Evolutionary conservation across 805 yeast genomes (phyloP).

Genomic region (Hanseniaspora guilliermondii): DNA sequence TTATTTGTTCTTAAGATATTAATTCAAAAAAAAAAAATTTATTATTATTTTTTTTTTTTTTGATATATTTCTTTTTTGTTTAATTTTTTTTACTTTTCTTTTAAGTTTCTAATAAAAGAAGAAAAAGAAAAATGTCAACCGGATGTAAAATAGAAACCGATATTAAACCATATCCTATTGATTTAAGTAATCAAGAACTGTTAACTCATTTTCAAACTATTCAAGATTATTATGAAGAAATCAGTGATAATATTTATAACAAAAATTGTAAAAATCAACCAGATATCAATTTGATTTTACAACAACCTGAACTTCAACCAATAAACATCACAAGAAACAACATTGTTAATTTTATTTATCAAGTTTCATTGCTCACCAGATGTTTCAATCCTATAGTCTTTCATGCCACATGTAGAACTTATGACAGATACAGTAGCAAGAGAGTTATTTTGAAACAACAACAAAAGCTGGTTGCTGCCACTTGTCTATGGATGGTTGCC

Average conservation of each 20-base stretch:
- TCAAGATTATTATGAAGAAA: constrained; percentile 43
- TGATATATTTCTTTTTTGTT: not conserved
- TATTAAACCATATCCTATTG: constrained; percentile 41
- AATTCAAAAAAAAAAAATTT: too few species aligned
- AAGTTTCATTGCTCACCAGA: constrained; percentile 51
- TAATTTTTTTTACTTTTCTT: too few species aligned
- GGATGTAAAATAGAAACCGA: constrained; percentile 22
- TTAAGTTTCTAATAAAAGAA: too few species aligned
- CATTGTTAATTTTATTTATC: constrained; percentile 68
- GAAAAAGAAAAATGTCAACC: not conserved
- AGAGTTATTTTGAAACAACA: constrained; percentile 76
- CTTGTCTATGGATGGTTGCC: constrained; percentile 86
- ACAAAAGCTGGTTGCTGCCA: constrained; percentile 79
- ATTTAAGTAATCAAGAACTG: constrained; percentile 39
- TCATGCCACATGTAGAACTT: constrained; percentile 57
- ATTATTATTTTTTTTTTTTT: not conserved
- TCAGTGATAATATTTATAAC: constrained; percentile 31
- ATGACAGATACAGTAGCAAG: constrained; percentile 84
- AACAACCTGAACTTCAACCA: constrained; percentile 79
- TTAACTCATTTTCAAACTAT: constrained; percentile 34
- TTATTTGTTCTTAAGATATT: not conserved
- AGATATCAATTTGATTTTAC: constrained; percentile 51
- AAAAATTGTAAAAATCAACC: constrained; percentile 36
- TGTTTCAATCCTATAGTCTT: constrained; percentile 50
- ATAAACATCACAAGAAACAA: constrained; percentile 47